Evolutionary conservation across 345 rosid species (phyloP).

Genomic region (Heritiera fomes): DNA sequence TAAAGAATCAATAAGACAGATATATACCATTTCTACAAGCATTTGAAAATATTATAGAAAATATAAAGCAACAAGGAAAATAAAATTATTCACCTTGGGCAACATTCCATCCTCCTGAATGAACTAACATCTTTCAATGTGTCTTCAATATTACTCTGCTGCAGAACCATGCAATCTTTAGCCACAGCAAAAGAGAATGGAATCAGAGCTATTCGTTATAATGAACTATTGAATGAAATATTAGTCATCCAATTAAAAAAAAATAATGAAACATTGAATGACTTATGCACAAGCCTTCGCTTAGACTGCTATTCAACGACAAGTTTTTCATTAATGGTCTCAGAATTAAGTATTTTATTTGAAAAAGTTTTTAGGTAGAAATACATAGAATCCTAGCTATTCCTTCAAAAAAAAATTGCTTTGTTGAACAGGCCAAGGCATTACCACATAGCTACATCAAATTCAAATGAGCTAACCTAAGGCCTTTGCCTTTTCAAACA

Average conservation of each 20-base stretch:
- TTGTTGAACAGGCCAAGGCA: background rate
- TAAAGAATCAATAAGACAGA: background rate
- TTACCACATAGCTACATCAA: background rate
- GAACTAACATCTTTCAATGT: background rate
- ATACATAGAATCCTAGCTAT: background rate
- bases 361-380: background rate
- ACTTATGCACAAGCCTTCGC: no score
- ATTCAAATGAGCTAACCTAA: background rate
- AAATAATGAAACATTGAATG: no score
- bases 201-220: background rate
- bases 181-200: background rate
- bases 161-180: background rate
- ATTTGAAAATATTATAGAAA: constrained; percentile 10
- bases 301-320: no score
- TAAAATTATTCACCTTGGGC: background rate
- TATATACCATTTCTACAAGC: background rate
- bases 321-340: no score
- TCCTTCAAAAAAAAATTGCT: background rate
- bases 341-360: background rate
- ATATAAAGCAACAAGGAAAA: constrained; percentile 6
- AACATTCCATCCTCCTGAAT: background rate
- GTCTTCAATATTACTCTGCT: background rate
- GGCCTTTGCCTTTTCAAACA: background rate
- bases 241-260: background rate
- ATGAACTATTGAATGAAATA: background rate